Base-by-base conservation (phyloP, 2,329 filamentous ascomycete genomes). In the Claviceps sp. region DNA sequence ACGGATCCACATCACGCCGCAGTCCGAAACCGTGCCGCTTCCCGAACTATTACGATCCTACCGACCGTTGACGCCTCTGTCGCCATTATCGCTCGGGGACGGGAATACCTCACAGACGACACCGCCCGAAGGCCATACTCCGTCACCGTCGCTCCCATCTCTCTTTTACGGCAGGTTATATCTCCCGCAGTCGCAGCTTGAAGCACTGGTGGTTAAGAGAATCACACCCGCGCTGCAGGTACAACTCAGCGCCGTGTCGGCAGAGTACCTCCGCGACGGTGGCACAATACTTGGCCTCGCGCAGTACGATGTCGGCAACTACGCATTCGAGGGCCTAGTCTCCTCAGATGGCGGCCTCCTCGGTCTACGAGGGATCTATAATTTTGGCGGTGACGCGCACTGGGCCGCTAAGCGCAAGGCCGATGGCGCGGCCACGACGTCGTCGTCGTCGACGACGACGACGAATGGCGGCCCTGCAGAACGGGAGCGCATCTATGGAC, bases 291-390 rank as follows among this genome's bases (percentile, higher is more conserved):
- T 91, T 34, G 85, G 82, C 0, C 70, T 88, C 56, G 73, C 86
- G 56, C 85, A 89, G 64, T 90, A 91, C 60, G 89, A 97, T 65
- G 79, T 82, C 19, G 89, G 89, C 26, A 88, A 86, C 61, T 97
- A 91, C 68, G 89, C 85, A 52, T 77, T 91, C 0, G 93, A 98
- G 64, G 91, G 89, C 24, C 76, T 98, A 24, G 91, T 89, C 57
- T 95, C 89, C 48, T 94, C 91, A 0, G 93, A 97, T 62, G 94
- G 90, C 34, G 88, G 89, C 0, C 73, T 98, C 10, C 75, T 98
- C 58, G 93, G 93, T 14, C 71, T 95, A 55, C 80, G 91, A 26
- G 93, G 89, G 0, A 74, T 98, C 1, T 98, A 95, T 74, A 97
- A 98, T 65, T 97, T 95, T 64, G 91, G 91, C 14, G 78, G 82